Evolutionary conservation across 352 stramenopile species (phyloP).

Genomic region (Phytophthora sojae): DNA sequence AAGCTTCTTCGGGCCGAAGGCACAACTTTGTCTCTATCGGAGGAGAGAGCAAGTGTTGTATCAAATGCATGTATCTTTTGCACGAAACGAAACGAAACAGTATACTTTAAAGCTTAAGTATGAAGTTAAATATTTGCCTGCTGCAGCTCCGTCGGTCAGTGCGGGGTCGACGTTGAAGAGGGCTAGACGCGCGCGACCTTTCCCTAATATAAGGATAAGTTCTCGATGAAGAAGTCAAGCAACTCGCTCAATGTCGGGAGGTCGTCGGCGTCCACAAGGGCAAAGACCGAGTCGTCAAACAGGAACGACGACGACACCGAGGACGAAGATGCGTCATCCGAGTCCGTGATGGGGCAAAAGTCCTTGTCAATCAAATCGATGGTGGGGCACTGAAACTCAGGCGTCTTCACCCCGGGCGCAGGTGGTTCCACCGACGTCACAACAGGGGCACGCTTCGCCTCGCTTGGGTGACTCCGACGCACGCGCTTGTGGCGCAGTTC

Average conservation of each 20-base stretch:
- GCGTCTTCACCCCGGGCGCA: not conserved
- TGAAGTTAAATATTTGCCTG: conserved; percentile 18
- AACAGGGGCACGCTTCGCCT: conserved; percentile 9
- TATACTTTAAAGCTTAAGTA: not conserved
- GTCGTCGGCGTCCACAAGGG: conserved; percentile 33
- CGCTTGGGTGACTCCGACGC: conserved; percentile 15
- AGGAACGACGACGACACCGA: conserved; percentile 42
- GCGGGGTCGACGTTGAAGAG: not conserved
- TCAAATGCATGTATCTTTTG: not conserved
- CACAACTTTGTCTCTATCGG: no score
- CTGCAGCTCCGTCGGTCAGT: not conserved
- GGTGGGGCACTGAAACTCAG: conserved; percentile 31
- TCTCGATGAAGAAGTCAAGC: conserved; percentile 72
- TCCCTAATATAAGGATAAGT: conserved; percentile 28
- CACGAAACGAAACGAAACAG: not conserved
- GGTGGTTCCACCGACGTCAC: not conserved
- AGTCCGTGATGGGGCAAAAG: conserved; percentile 9
- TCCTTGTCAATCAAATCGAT: conserved; percentile 25
- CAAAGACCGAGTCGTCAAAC: conserved; percentile 25
- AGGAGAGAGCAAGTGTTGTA: not conserved
- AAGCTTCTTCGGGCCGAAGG: no score
- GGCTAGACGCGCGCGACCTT: not conserved
- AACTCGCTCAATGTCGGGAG: conserved; percentile 62
- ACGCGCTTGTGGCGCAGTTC: conserved; percentile 36
- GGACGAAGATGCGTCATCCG: conserved; percentile 40